Evolutionary conservation across 495 filamentous ascomycete species (phyloP).

Genomic region (Xylaria venustula): DNA sequence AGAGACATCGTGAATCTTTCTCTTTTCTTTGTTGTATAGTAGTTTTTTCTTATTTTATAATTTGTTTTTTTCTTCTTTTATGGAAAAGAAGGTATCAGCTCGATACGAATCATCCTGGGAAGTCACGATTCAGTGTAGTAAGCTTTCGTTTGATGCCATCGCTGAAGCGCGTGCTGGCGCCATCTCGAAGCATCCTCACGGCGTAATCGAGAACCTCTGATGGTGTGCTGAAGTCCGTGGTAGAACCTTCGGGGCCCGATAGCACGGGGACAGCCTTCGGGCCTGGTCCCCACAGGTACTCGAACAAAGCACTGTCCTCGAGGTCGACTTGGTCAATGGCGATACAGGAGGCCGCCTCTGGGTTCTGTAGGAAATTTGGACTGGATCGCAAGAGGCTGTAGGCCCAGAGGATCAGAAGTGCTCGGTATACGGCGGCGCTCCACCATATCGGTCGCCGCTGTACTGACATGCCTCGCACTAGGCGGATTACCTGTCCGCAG

Average conservation of each 20-base stretch:
- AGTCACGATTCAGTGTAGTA: constrained; percentile 20
- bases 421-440: constrained; percentile 53
- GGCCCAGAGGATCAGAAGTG: constrained; percentile 49
- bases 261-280: constrained; percentile 37
- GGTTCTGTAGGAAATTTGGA: constrained; percentile 32
- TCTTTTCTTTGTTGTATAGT: too few relatives aligned
- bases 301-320: constrained; percentile 36
- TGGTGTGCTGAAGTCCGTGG: constrained; percentile 36
- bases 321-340: constrained; percentile 40
- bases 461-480: constrained; percentile 45
- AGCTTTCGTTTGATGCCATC: constrained; percentile 51
- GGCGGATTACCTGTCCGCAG: constrained; percentile 57
- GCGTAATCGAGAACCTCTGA: constrained; percentile 42
- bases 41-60: too few relatives aligned
- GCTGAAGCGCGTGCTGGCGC: constrained; percentile 37
- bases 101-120: too few relatives aligned
- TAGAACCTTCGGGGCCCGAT: constrained; percentile 26
- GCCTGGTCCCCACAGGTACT: constrained; percentile 35
- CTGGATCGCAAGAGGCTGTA: constrained; percentile 38
- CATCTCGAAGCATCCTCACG: constrained; percentile 44
- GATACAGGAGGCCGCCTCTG: constrained; percentile 19
- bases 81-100: too few relatives aligned
- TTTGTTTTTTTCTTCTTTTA: too few relatives aligned
- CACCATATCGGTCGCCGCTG: constrained; percentile 53
- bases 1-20: too few relatives aligned